Percentiles rank a stretch among this genome's conserved stretches.
phyloP scores from a whole-genome alignment of 1,284 basidiomycete species.

The Cryptococcus sp. region DNA sequence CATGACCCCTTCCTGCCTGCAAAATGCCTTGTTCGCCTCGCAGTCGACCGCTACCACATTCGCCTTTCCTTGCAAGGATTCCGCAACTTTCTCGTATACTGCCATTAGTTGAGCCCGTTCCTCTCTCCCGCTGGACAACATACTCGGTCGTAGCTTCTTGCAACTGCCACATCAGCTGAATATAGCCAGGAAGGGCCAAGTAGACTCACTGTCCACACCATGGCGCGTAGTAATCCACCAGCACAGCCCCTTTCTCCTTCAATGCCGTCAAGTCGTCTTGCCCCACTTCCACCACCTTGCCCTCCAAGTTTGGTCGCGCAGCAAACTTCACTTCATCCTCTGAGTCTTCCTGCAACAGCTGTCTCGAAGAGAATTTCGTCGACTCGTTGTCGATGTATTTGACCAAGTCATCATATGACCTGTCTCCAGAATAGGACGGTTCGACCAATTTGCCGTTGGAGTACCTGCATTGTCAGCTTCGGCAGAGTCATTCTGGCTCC shows the following conservation, averaged over 20 bases:
- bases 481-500: no score
- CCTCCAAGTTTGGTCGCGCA: constrained; percentile 53
- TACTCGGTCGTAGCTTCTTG: constrained; percentile 74
- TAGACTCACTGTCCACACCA: constrained; percentile 72
- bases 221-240: constrained; percentile 87
- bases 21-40: constrained; percentile 63
- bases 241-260: constrained; percentile 59
- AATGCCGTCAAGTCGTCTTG: constrained; percentile 52
- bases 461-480: constrained; percentile 31
- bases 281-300: constrained; percentile 58
- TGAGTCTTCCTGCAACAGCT: constrained; percentile 12
- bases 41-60: constrained; percentile 81
- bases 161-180: constrained; percentile 50
- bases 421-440: constrained; percentile 56
- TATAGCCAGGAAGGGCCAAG: constrained; percentile 1
- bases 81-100: constrained; percentile 66
- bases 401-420: constrained; percentile 53
- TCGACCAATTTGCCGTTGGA: constrained; percentile 57
- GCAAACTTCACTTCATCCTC: constrained; percentile 12
- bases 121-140: constrained; percentile 11
- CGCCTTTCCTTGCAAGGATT: constrained; percentile 60
- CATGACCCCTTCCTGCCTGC: constrained; percentile 58
- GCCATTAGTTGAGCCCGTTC: background rate
- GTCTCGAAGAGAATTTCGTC: constrained; percentile 36
- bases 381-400: constrained; percentile 52